These are phyloP conservation scores for Candida gorgasii DNA, from an alignment of 805 yeast species.

Conservation along the genomic window DNA sequence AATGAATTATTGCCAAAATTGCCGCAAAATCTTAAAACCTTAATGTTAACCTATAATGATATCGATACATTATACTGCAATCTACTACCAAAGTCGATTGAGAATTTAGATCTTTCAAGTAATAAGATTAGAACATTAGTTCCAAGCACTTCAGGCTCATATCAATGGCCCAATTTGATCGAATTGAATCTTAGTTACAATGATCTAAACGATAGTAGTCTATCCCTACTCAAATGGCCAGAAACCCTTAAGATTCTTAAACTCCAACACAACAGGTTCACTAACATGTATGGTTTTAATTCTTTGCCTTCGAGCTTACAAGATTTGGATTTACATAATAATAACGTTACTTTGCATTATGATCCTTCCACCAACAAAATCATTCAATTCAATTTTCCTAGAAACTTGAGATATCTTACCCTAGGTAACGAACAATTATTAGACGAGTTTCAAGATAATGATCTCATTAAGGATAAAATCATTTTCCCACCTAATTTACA, in stretches of 20 bases:
- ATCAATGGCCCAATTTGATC: conserved; percentile 4
- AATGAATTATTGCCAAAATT: conserved; percentile 12
- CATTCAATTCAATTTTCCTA: conserved; percentile 5
- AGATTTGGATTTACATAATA: neutral
- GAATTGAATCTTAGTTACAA: conserved; percentile 7
- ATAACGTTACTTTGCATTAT: neutral
- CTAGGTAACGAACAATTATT: neutral
- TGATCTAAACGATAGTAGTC: neutral
- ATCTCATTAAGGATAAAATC: neutral
- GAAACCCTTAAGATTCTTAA: conserved; percentile 12
- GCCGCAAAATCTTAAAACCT: conserved; percentile 25
- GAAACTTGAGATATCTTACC: neutral
- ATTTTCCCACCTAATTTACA: conserved; percentile 8
- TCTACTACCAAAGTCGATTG: conserved; percentile 28
- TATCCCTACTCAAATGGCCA: conserved; percentile 12
- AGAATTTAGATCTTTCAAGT: conserved; percentile 30
- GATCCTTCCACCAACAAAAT: neutral
- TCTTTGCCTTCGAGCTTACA: conserved; percentile 11
- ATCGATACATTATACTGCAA: conserved; percentile 16
- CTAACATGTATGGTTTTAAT: conserved; percentile 5
- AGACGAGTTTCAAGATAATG: neutral
- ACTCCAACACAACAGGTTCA: conserved; percentile 12
- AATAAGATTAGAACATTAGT: conserved; percentile 22
- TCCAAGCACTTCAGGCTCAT: conserved; percentile 7
- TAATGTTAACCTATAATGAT: conserved; percentile 37